Evolutionary conservation across 768 basidiomycete genomes (phyloP).

Genomic region (Mycena epipterygia): DNA sequence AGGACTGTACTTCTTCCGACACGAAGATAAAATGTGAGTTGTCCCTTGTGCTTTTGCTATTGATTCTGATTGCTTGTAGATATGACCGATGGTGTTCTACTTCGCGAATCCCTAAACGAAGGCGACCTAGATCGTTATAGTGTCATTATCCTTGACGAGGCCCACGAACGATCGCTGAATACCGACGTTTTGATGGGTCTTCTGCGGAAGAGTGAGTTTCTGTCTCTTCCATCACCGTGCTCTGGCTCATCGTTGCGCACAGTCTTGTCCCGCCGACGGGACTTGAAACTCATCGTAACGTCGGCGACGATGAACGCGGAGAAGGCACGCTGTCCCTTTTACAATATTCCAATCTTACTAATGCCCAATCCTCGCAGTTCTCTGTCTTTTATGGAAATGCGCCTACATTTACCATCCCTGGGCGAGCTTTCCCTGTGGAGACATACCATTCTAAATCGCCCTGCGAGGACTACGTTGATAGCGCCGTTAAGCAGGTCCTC

Average conservation of each 20-base stretch:
- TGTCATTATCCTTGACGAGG: constrained; percentile 98
- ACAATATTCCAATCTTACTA: not conserved
- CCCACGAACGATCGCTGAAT: constrained; percentile 96
- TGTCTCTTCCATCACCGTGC: not conserved
- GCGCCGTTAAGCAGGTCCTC: constrained; percentile 97
- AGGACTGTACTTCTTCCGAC: constrained; percentile 94
- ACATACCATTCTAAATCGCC: constrained; percentile 97
- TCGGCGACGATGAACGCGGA: constrained; percentile 99
- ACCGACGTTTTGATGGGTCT: constrained; percentile 99
- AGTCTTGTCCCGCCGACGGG: constrained; percentile 91
- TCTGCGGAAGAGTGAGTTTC: constrained; percentile 84
- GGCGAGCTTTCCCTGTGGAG: constrained; percentile 97
- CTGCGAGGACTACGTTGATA: constrained; percentile 99
- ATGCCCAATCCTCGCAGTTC: constrained; percentile 67
- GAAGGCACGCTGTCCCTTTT: constrained; percentile 70
- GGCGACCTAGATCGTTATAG: constrained; percentile 98
- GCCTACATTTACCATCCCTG: constrained; percentile 91
- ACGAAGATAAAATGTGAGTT: constrained; percentile 96
- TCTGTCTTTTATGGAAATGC: constrained; percentile 96
- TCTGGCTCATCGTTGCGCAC: constrained; percentile 22
- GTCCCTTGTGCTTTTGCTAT: constrained; percentile 8
- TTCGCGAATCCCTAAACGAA: constrained; percentile 98
- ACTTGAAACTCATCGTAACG: constrained; percentile 96
- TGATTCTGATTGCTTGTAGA: constrained; percentile 59
- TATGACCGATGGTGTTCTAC: constrained; percentile 98